Base-by-base conservation (phyloP, 208 protist species). In the Trypanosoma cruzi region DNA sequence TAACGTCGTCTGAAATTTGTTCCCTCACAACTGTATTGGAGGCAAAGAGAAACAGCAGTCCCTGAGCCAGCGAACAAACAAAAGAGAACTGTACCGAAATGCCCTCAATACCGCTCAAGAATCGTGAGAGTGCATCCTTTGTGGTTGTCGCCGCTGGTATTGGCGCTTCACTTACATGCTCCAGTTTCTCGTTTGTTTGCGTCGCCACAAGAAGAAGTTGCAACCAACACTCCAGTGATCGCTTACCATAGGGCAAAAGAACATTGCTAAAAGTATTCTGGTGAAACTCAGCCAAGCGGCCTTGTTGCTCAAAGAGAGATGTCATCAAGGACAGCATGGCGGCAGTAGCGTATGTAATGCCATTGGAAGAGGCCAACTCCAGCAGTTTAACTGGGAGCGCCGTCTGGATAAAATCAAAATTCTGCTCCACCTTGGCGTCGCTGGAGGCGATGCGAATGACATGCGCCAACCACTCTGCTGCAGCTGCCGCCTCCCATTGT, bases 401-500 rank as follows among this genome's bases (percentile, higher is more conserved):
- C 29, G 75, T 75, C 4, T 44, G 8, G 0, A 14, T 57, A 68
- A 85, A 75, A 60, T 80, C 65, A 65, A 81, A 75, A 20, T n/a
- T 64, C 24, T 67, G 29, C 55, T 81, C 76, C 13, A 71, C 4
- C 16, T 64, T 44, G 3, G 36, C 16, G 34, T 79, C 60, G 14
- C 34, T 29, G 32, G 65, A 57, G 32, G 68, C 34, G 13, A 80
- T 73, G 18, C 44, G 24, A 40, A 80, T 59, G 28, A 93, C 67
- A 42, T 63, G 54, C 31, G 56, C 58, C 36, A 95, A 71, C 85
- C 86, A 92, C 56, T 93, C 87, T 40, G 85, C 90, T 14, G 90
- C 90, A 0, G 90, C 86, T 10, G 87, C 90, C 0, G 78, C 76
- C 58, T 90, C 85, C 85, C 83, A 93, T 62, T 91, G 89, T 24